Evolutionary conservation across 768 basidiomycete genomes (phyloP).

Genomic region (Rubroboletus pulcherrimus): DNA sequence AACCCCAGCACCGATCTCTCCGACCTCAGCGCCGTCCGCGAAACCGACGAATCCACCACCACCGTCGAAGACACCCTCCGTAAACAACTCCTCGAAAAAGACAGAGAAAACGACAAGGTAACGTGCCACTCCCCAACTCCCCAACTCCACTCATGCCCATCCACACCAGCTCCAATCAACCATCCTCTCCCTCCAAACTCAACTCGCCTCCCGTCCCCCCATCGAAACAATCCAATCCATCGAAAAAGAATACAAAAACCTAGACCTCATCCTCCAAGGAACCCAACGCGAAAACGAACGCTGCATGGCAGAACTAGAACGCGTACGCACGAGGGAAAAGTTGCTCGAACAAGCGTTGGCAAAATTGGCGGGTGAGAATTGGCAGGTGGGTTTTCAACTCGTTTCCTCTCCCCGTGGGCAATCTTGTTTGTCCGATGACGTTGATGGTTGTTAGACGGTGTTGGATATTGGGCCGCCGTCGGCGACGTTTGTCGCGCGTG

Average conservation of each 20-base stretch:
- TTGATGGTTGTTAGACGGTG: conserved; percentile 17
- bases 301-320: conserved; percentile 77
- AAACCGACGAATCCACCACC: conserved; percentile 48
- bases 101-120: conserved; percentile 69
- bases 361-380: conserved; percentile 72
- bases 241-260: conserved; percentile 68
- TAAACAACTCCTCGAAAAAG: conserved; percentile 61
- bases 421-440: no score
- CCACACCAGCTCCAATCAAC: conserved; percentile 53
- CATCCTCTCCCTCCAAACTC: conserved; percentile 58
- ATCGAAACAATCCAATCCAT: conserved; percentile 61
- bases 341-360: conserved; percentile 69
- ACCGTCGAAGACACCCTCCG: conserved; percentile 54
- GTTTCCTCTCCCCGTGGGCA: no score
- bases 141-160: neutral
- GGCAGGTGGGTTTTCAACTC: conserved; percentile 54
- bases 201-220: conserved; percentile 65
- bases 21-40: conserved; percentile 59
- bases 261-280: conserved; percentile 73
- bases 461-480: conserved; percentile 37
- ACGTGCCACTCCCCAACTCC: neutral
- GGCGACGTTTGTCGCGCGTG: conserved; percentile 27
- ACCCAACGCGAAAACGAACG: conserved; percentile 85
- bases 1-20: conserved; percentile 33
- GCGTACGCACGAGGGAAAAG: conserved; percentile 68